Conservation (phyloP, 768 basidiomycete genomes). For the Leccinum variicolor region DNA sequence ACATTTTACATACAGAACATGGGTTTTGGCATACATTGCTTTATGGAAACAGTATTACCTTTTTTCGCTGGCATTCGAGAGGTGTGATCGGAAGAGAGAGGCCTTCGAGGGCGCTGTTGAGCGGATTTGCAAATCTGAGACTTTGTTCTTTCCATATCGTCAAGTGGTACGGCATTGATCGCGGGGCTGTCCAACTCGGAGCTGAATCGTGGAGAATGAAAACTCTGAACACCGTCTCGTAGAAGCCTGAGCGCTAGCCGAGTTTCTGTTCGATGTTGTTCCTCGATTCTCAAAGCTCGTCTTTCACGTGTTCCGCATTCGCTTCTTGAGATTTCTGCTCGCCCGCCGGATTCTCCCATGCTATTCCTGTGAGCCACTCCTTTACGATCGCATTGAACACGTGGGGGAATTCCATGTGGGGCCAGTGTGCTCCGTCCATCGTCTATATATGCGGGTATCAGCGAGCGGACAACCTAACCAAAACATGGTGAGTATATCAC, state of each 20-base stretch:
- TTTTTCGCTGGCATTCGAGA: not conserved
- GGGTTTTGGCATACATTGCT: not conserved
- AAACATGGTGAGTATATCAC: not conserved
- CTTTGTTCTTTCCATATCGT: not conserved
- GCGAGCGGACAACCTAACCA: constrained; percentile 31
- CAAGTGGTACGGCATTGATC: not conserved
- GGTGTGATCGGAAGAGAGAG: not conserved
- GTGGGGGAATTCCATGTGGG: constrained; percentile 57
- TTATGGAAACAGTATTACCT: not conserved
- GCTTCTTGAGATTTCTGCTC: not conserved
- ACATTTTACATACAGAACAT: not conserved
- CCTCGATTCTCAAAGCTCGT: constrained; percentile 17
- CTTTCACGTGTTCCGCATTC: not conserved
- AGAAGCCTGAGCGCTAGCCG: not conserved
- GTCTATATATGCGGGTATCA: constrained; percentile 39
- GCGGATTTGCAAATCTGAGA: not conserved
- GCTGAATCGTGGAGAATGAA: not conserved
- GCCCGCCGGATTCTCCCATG: not conserved
- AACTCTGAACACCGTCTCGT: not conserved
- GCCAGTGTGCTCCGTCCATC: constrained; percentile 61
- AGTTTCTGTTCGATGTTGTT: not conserved
- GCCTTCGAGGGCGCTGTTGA: not conserved
- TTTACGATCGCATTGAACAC: constrained; percentile 50
- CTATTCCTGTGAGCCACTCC: constrained; percentile 44
- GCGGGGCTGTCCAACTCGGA: not conserved